Evolutionary conservation across 768 basidiomycete genomes (phyloP), one percentile per base, ranked within the genome.

Genomic region (Lentinula raphanica): DNA sequence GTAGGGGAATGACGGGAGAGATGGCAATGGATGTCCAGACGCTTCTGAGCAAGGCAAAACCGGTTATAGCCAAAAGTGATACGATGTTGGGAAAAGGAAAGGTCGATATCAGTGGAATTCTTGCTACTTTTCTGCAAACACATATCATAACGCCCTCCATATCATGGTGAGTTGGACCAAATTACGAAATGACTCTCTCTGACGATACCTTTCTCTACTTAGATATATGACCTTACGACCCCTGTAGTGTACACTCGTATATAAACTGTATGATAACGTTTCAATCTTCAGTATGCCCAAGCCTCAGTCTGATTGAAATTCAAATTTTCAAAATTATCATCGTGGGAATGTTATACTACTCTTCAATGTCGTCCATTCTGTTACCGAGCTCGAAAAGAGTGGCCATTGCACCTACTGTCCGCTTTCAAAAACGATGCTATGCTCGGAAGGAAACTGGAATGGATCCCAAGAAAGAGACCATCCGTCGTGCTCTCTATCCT

Each of bases 401-500:
- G 25, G 36, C 13, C 11, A 11, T 21, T 35, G 6, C 56, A 27
- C 29, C 32, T 27, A 36, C 27, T 39, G 5, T 48, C 21, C 23
- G 11, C 25, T 31, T 21, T 23, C 46, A 46, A 49, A 35, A 28
- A 35, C 56, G 56, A 57, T 48, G 63, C 36, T 82, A 82, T 65
- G 79, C 79, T 21, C 72, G 68, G 31, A 73, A 68, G 50, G 83
- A 82, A 60, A 69, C 73, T 1, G 61, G 70, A 5, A 70, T 68
- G 31, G 89, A 90, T 66, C 83, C 85, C 35, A 81, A 81, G 65
- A 80, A 82, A 65, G 87, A 92, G 54, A 79, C 82, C 61, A 85
- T 95, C 56, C 88, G 90, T 60, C 85, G 85, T 65, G 79, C 81
- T 48, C 83, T 96, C 59, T 96, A 94, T 71, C 93, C 93, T 1